Evolutionary conservation across 495 filamentous ascomycete species (phyloP).

Genomic region (Aspergillus diversus): DNA sequence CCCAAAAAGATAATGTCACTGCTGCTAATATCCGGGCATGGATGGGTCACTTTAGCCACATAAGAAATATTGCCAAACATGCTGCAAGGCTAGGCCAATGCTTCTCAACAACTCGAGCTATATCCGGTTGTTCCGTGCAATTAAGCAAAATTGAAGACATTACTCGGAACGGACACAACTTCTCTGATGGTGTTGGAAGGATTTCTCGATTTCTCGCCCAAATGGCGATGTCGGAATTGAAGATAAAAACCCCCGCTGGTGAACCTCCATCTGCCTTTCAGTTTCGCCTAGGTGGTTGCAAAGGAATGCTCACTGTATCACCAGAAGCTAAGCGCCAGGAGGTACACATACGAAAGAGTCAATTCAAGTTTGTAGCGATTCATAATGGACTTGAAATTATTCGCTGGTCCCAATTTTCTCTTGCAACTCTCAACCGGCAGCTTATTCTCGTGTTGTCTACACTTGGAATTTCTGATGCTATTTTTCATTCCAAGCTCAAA

Average conservation of each 20-base stretch:
- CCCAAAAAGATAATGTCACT: slow-evolving; percentile 59
- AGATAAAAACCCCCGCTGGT: slow-evolving; percentile 47
- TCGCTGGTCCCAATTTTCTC: slow-evolving; percentile 71
- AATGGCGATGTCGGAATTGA: slow-evolving; percentile 67
- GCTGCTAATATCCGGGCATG: slow-evolving; percentile 78
- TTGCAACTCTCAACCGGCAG: slow-evolving; percentile 84
- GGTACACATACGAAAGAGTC: slow-evolving; percentile 77
- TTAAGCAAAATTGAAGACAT: slow-evolving; percentile 64
- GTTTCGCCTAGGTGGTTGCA: slow-evolving; percentile 88
- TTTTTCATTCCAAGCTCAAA: slow-evolving; percentile 69
- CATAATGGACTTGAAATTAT: slow-evolving; percentile 83
- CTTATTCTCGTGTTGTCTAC: slow-evolving; percentile 81
- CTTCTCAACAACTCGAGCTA: slow-evolving; percentile 87
- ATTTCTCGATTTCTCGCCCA: slow-evolving; percentile 78
- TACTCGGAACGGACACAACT: slow-evolving; percentile 64
- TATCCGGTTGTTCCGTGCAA: slow-evolving; percentile 47
- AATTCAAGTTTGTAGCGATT: slow-evolving; percentile 80
- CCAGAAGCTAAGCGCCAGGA: slow-evolving; percentile 61
- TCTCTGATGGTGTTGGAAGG: slow-evolving; percentile 94
- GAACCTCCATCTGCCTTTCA: slow-evolving; percentile 80
- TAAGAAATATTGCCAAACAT: slow-evolving; percentile 79
- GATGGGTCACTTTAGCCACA: slow-evolving; percentile 88
- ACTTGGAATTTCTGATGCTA: slow-evolving; percentile 68
- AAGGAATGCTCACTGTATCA: slow-evolving; percentile 81
- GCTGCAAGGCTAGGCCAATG: slow-evolving; percentile 89